These are phyloP conservation scores for Penicillium ochrochloron DNA, from an alignment of 495 filamentous ascomycete genomes.

Conservation along the genomic window DNA sequence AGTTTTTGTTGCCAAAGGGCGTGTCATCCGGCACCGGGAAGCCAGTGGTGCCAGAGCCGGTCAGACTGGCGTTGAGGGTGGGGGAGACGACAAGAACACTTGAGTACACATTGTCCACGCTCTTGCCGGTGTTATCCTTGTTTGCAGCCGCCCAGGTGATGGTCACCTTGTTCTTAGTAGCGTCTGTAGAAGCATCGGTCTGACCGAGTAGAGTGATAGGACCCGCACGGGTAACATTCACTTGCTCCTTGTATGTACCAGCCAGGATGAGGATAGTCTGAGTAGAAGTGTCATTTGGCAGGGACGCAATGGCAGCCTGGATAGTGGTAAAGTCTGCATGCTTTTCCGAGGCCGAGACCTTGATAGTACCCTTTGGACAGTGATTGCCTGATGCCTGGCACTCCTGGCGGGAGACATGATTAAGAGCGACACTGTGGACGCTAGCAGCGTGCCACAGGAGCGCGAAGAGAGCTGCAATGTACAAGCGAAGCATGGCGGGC, in stretches of 20 bases:
- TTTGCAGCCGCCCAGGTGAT: constrained; percentile 55
- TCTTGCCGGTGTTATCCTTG: constrained; percentile 44
- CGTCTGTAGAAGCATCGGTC: constrained; percentile 43
- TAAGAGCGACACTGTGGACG: constrained; percentile 8
- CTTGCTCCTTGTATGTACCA: constrained; percentile 61
- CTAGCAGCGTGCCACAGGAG: constrained; percentile 12
- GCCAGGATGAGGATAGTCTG: constrained; percentile 59
- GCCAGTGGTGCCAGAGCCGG: constrained; percentile 59
- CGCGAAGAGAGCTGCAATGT: constrained; percentile 17
- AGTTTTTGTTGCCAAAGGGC: constrained; percentile 60
- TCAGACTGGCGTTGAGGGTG: constrained; percentile 59
- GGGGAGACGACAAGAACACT: constrained; percentile 59
- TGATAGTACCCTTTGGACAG: constrained; percentile 54
- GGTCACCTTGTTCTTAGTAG: constrained; percentile 51
- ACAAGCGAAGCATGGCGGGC: constrained; percentile 15
- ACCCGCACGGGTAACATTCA: constrained; percentile 62
- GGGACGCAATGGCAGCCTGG: constrained; percentile 56
- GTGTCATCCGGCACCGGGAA: constrained; percentile 59
- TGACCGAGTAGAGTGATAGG: constrained; percentile 60
- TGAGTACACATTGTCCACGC: constrained; percentile 61
- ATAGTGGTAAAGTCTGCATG: constrained; percentile 52
- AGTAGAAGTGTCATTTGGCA: constrained; percentile 54
- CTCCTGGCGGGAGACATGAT: constrained; percentile 12
- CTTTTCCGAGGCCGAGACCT: constrained; percentile 45
- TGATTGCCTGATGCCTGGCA: constrained; percentile 34